Base-by-base conservation (phyloP, 257 asterid species). In the Nicotiana paniculata region DNA sequence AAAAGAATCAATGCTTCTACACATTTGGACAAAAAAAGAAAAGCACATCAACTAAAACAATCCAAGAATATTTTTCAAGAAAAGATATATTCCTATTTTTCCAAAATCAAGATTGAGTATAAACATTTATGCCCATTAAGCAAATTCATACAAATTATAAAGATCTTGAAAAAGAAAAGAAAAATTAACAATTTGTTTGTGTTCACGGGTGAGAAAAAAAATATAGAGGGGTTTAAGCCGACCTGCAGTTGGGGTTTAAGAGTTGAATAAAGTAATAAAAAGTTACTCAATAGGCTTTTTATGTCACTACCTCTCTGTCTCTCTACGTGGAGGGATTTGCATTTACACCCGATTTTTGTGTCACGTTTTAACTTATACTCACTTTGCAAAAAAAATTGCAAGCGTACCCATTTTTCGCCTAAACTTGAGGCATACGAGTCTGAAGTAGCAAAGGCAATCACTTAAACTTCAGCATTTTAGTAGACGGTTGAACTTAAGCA, bases 201-300 rank as follows among this genome's bases (percentile, higher is more conserved):
- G 77, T 59, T 72, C 62, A 76, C 79, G 30, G 88, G 82, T 83
- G 84, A 53, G 87, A 83, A 72, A 82, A 80, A 79, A 69, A 80
- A 76, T 64, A 81, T 24, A 46, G 82, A 87, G 88, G 87, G 90
- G 90, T 87, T 89, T 77, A 83, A 86, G 90, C 82, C 80, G 84
- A 88, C 89, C 85, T 86, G 72, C 83, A 84, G 51, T 65, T 62
- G 87, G 75, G 90, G 87, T 89, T 83, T 85, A 82, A 85, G 84
- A 70, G 57, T 28, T 72, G 82, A 63, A 53, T 24, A 76, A 62
- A n/a, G 77, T 37, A 15, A 51, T 53, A 13, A 68, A 87, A 89
- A 89, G 88, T 85, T 84, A 21, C 24, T 21, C 24, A 21, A 5
- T 33, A 69, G 83, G 86, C 89, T 86, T 87, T 87, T 84, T 66